A percentile compares a stretch with the other conserved stretches of the same genome.
Evolutionary conservation across 306 rosid species (phyloP).

Genomic region (Fragaria ananassa): DNA sequence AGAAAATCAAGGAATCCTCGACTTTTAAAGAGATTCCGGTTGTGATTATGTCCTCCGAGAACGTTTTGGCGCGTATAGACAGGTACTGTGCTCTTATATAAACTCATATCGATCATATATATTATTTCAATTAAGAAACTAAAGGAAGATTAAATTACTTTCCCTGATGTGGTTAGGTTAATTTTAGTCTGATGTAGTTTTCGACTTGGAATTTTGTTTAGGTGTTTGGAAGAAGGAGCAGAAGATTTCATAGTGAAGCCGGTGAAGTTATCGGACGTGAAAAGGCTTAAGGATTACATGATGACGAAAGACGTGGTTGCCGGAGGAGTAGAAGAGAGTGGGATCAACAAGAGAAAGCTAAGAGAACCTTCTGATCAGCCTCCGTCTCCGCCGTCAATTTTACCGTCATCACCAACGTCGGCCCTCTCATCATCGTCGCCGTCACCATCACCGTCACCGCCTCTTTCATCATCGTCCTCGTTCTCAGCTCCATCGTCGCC

Average conservation of each 20-base stretch:
- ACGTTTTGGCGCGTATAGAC: slow-evolving; percentile 84
- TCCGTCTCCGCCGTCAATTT: slow-evolving; percentile 55
- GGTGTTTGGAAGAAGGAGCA: slow-evolving; percentile 98
- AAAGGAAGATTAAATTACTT: background rate
- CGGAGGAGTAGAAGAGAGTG: slow-evolving; percentile 24
- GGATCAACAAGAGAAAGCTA: slow-evolving; percentile 65
- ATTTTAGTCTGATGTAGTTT: background rate
- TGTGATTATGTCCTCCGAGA: slow-evolving; percentile 97
- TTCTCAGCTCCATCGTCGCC: slow-evolving; percentile 48
- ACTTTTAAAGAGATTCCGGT: slow-evolving; percentile 73
- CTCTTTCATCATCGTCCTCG: slow-evolving; percentile 13
- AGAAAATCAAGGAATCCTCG: slow-evolving; percentile 89
- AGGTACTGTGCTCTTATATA: slow-evolving; percentile 32
- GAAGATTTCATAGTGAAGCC: slow-evolving; percentile 97
- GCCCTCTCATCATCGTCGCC: slow-evolving; percentile 32
- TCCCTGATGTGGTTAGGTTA: background rate
- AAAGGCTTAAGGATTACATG: slow-evolving; percentile 56
- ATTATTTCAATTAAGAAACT: too few relatives aligned
- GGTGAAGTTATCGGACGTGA: slow-evolving; percentile 84
- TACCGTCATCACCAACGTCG: slow-evolving; percentile 33
- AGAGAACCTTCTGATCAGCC: slow-evolving; percentile 45
- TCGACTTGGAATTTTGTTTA: slow-evolving; percentile 3
- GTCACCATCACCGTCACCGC: slow-evolving; percentile 15
- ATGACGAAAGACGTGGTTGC: slow-evolving; percentile 41
- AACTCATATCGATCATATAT: background rate